Evolutionary conservation across 495 filamentous ascomycete genomes (phyloP).

Genomic region (Daldinia vernicosa): DNA sequence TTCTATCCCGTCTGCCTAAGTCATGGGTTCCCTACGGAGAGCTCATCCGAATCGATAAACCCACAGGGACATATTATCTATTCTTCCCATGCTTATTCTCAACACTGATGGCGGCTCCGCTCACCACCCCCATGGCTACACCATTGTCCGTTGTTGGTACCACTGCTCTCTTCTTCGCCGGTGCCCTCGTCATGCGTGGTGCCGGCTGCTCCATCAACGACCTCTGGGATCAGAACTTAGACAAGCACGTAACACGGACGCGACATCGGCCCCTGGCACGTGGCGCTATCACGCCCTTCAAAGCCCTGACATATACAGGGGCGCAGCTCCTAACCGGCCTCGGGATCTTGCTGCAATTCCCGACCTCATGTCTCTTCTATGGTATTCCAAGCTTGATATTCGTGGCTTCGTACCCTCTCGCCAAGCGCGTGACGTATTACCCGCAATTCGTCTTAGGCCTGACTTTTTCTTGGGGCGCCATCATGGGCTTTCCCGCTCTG

Average conservation of each 20-base stretch:
- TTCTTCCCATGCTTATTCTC: conserved; percentile 96
- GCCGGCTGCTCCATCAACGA: conserved; percentile 99
- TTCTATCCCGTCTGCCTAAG: conserved; percentile 77
- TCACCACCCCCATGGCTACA: conserved; percentile 65
- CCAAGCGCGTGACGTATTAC: conserved; percentile 93
- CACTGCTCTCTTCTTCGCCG: conserved; percentile 80
- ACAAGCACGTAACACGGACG: conserved; percentile 89
- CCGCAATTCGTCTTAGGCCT: conserved; percentile 91
- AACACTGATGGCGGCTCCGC: conserved; percentile 74
- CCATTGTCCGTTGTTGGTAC: conserved; percentile 68
- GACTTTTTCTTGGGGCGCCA: conserved; percentile 96
- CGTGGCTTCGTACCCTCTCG: conserved; percentile 86
- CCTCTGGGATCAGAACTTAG: conserved; percentile 93
- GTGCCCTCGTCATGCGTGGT: conserved; percentile 94
- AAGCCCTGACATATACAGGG: conserved; percentile 83
- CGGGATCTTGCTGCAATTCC: conserved; percentile 85
- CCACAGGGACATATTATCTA: conserved; percentile 92
- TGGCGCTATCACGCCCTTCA: conserved; percentile 76
- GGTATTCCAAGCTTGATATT: conserved; percentile 84
- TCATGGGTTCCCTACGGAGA: conserved; percentile 94
- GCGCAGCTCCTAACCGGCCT: conserved; percentile 83
- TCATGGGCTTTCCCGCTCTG: conserved; percentile 95
- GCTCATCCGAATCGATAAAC: conserved; percentile 91
- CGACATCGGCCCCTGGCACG: conserved; percentile 89
- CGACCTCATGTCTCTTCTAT: conserved; percentile 82